A percentile compares a stretch with the other conserved stretches of the same genome.
Conservation (phyloP, 2,329 filamentous ascomycete genomes). For the Fusarium mangiferae region DNA sequence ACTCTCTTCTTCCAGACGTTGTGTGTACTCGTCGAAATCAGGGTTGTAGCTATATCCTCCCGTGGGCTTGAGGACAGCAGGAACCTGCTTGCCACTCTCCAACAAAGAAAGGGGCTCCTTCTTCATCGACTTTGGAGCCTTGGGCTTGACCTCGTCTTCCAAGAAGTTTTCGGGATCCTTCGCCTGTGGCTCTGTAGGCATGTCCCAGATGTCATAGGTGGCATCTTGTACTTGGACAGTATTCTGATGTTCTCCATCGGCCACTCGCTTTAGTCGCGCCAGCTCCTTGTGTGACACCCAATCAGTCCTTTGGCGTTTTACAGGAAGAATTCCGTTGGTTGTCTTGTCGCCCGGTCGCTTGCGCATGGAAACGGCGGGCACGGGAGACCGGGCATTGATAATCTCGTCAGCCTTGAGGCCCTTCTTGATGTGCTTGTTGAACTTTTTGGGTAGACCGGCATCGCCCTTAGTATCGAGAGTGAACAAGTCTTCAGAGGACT, state of each 20-base stretch:
- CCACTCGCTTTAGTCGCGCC: conserved; percentile 78
- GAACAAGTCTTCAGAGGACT: conserved; percentile 85
- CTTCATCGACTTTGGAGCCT: conserved; percentile 79
- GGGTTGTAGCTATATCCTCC: conserved; percentile 95
- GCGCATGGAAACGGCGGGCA: conserved; percentile 80
- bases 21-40: conserved; percentile 84
- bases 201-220: conserved; percentile 82
- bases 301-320: conserved; percentile 80
- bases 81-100: conserved; percentile 82
- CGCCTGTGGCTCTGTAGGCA: conserved; percentile 54
- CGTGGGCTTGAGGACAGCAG: conserved; percentile 80
- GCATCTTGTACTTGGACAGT: conserved; percentile 68
- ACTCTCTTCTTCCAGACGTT: conserved; percentile 77
- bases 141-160: conserved; percentile 71
- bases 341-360: conserved; percentile 80
- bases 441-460: conserved; percentile 69
- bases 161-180: conserved; percentile 65
- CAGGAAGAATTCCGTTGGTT: conserved; percentile 76
- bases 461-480: conserved; percentile 81
- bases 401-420: conserved; percentile 92
- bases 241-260: conserved; percentile 74
- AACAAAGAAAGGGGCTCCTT: conserved; percentile 82
- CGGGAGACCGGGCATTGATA: conserved; percentile 81
- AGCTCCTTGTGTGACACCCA: conserved; percentile 90
- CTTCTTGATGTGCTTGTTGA: conserved; percentile 76